phyloP scores from a whole-genome alignment of 2,329 filamentous ascomycete genomes.

The Teratosphaeria pseudoeucalypti region DNA sequence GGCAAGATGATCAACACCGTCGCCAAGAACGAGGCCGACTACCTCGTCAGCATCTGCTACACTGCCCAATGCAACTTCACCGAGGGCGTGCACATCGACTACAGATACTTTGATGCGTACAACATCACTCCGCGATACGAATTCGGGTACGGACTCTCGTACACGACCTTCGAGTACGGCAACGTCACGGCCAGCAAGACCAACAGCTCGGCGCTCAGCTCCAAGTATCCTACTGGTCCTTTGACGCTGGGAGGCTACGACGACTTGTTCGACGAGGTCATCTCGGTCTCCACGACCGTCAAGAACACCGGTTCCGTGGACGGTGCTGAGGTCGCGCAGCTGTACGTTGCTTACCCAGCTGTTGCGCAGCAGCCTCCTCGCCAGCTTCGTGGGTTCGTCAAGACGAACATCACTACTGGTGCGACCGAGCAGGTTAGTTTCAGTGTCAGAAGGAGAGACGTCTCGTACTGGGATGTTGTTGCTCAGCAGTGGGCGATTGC shows the following conservation, averaged over 20 bases:
- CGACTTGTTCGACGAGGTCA: constrained; percentile 40
- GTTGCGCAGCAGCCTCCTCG: constrained; percentile 55
- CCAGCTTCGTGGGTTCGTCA: constrained; percentile 60
- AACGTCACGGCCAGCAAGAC: constrained; percentile 40
- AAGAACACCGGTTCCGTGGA: constrained; percentile 47
- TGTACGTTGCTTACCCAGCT: constrained; percentile 55
- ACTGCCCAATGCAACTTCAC: constrained; percentile 61
- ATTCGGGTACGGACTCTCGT: constrained; percentile 70
- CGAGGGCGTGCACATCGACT: constrained; percentile 64
- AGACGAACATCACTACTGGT: constrained; percentile 49
- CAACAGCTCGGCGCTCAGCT: constrained; percentile 12
- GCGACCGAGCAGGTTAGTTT: constrained; percentile 39
- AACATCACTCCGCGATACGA: constrained; percentile 55
- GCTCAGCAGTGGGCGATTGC: constrained; percentile 21
- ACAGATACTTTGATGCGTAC: constrained; percentile 58
- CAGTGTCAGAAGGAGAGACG: constrained; percentile 1
- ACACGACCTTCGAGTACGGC: constrained; percentile 61
- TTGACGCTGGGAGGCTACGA: constrained; percentile 25
- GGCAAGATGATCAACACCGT: constrained; percentile 67
- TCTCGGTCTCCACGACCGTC: constrained; percentile 38
- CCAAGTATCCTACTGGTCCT: background rate
- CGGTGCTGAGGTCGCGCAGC: constrained; percentile 56
- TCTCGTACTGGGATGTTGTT: constrained; percentile 11
- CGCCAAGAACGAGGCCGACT: constrained; percentile 40
- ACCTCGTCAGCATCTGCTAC: constrained; percentile 32